phyloP scores from a whole-genome alignment of 805 yeast species.

The Lipomyces mesembrius region DNA sequence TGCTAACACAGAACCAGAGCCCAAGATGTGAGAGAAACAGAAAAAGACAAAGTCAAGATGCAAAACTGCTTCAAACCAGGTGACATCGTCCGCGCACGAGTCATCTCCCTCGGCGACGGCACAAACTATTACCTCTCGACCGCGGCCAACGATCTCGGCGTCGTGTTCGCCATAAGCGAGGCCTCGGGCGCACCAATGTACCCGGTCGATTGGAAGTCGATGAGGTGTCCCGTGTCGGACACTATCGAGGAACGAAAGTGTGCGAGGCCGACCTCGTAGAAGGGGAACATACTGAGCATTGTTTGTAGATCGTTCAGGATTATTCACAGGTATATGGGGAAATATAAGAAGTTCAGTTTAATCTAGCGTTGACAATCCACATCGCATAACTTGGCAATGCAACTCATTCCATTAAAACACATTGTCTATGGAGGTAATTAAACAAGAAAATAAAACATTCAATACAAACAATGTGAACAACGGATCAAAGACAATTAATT shows the following conservation, averaged over 20 bases:
- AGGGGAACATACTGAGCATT: background rate
- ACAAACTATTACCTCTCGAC: slow-evolving; percentile 86
- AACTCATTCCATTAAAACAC: background rate
- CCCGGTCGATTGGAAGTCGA: slow-evolving; percentile 94
- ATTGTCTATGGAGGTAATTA: background rate
- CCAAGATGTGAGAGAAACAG: slow-evolving; percentile 89
- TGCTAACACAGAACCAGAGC: slow-evolving; percentile 50
- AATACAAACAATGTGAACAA: slow-evolving; percentile 6
- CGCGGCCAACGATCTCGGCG: slow-evolving; percentile 90
- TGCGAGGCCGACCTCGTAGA: slow-evolving; percentile 67
- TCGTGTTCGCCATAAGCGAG: slow-evolving; percentile 78
- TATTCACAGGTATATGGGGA: background rate
- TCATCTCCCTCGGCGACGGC: slow-evolving; percentile 89
- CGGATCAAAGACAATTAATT: background rate
- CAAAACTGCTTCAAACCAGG: slow-evolving; percentile 86
- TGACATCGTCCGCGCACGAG: slow-evolving; percentile 80
- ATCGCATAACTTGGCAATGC: background rate
- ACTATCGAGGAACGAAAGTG: slow-evolving; percentile 79
- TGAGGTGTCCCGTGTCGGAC: slow-evolving; percentile 81
- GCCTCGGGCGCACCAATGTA: slow-evolving; percentile 76
- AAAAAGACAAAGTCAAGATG: slow-evolving; percentile 82
- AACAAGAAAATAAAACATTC: background rate
- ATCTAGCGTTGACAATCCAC: no score
- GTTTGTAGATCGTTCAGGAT: background rate
- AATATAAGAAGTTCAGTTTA: background rate